Evolutionary conservation across 768 basidiomycete species (phyloP), one percentile per base, ranked within the genome.

Genomic region (Gloeostereum incarnatum): DNA sequence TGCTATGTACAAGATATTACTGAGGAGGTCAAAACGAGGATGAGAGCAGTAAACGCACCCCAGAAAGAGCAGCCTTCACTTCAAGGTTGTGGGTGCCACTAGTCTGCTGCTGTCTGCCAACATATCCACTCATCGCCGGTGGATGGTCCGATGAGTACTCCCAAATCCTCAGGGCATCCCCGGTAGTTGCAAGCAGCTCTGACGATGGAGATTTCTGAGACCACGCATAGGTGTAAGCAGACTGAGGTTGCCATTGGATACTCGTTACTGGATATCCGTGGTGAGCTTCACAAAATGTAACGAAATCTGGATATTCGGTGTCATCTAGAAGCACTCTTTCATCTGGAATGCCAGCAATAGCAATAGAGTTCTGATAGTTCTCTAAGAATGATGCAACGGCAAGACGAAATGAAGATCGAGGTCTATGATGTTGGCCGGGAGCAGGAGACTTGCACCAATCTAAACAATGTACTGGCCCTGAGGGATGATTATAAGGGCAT

Each of bases 181-280:
- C 90, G 0, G 91, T 94, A 5, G 91, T 94, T 8, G 94, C 94
- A 6, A 99, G 66, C 33, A 96, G 61, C 58, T 99, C 96, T 33
- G 84, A 69, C 34, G 63, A 60, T 6, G 69, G 60, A 3, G 72
- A 67, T 56, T 81, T 86, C 57, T 78, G 75, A 5, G 75, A 66
- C 84, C 87, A 87, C 30, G 66, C 56, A 54, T 75, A 73, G 31
- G 65, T 70, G 21, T 68, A 61, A 16, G 85, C 68, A 19, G 75
- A 72, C 3, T 73, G 70, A 13, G 96, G 96, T 48, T 96, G 91
- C 87, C 92, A 98, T 51, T 85, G 90, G 34, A 97, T 60, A 56
- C 79, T 84, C 10, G 92, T 97, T 7, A 90, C 88, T 13, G 96
- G 96, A 62, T 94, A 97, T 31, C 87, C 83, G 46, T 96, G 86